These are phyloP conservation scores for Globisporangium yorkense DNA, from an alignment of 352 stramenopile genomes.

Conservation along the genomic window DNA sequence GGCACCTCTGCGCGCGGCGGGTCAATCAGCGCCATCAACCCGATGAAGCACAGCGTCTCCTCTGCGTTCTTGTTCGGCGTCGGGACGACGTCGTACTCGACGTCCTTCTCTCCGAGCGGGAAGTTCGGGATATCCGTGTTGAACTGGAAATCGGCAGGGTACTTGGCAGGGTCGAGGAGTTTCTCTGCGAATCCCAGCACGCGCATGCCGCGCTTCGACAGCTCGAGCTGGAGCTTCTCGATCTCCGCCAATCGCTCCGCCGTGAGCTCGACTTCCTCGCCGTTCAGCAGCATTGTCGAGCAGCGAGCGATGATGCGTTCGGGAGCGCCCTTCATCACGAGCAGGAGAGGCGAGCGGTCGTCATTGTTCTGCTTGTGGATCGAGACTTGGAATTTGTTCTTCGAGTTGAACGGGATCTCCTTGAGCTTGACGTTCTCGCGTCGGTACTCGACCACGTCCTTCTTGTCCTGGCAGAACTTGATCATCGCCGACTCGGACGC, in stretches of 20 bases:
- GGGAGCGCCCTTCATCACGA: slow-evolving; percentile 95
- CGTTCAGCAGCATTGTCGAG: slow-evolving; percentile 61
- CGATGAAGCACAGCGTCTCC: slow-evolving; percentile 88
- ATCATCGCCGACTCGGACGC: slow-evolving; percentile 83
- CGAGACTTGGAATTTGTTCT: slow-evolving; percentile 85
- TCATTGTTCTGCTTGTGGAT: slow-evolving; percentile 80
- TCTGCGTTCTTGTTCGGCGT: slow-evolving; percentile 64
- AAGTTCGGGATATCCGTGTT: slow-evolving; percentile 51
- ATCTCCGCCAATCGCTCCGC: slow-evolving; percentile 78
- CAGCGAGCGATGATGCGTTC: slow-evolving; percentile 94
- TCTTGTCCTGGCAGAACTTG: slow-evolving; percentile 77
- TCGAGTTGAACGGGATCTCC: slow-evolving; percentile 82
- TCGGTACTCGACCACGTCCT: slow-evolving; percentile 67
- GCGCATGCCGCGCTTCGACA: slow-evolving; percentile 62
- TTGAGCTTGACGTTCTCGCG: slow-evolving; percentile 67
- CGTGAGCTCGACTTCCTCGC: slow-evolving; percentile 57
- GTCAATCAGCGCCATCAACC: slow-evolving; percentile 95
- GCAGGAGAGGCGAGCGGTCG: slow-evolving; percentile 44
- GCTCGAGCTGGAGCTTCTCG: slow-evolving; percentile 37
- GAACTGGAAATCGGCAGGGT: slow-evolving; percentile 46
- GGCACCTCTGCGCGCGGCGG: slow-evolving; percentile 89
- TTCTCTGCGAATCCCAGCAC: slow-evolving; percentile 59
- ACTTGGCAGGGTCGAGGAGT: slow-evolving; percentile 33
- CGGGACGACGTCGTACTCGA: slow-evolving; percentile 31
- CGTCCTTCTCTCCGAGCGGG: slow-evolving; percentile 30